phyloP scores from a whole-genome alignment of 2,329 filamentous ascomycete species.

The Lecanosticta acicola region DNA sequence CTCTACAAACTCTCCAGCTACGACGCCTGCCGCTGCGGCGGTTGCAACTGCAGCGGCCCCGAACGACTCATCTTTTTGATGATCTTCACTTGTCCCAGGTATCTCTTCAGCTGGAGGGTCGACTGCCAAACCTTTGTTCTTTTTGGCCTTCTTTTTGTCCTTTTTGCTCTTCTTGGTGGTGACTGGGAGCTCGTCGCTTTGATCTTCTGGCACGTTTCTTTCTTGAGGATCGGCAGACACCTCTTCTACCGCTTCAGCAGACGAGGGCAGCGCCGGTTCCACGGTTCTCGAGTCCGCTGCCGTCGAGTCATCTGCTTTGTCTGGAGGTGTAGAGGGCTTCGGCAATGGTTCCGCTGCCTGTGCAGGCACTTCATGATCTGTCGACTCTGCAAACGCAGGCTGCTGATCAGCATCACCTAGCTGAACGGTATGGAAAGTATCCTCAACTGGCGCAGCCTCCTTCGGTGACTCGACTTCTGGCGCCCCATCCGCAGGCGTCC shows the following conservation, averaged over 20 bases:
- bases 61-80: constrained; percentile 1
- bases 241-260: background rate
- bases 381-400: background rate
- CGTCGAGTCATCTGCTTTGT: background rate
- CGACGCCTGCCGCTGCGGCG: constrained; percentile 7
- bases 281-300: background rate
- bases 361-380: background rate
- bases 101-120: background rate
- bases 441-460: too few species aligned
- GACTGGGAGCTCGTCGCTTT: constrained; percentile 9
- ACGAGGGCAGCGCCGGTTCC: background rate
- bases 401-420: constrained; percentile 2
- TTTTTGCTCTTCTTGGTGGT: constrained; percentile 26
- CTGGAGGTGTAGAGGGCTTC: background rate
- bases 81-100: constrained; percentile 1
- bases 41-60: constrained; percentile 9
- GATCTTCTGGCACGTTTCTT: background rate
- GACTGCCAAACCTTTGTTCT: constrained; percentile 6
- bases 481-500: too few species aligned
- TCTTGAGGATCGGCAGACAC: too few species aligned
- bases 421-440: too few species aligned
- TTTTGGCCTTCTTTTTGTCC: constrained; percentile 30
- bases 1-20: constrained; percentile 2
- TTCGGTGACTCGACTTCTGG: background rate
- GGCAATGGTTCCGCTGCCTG: background rate